Evolutionary conservation across 164 flowering plant genomes (phyloP), one percentile per base, ranked within the genome.

Genomic region (Paratinospora sagittata): DNA sequence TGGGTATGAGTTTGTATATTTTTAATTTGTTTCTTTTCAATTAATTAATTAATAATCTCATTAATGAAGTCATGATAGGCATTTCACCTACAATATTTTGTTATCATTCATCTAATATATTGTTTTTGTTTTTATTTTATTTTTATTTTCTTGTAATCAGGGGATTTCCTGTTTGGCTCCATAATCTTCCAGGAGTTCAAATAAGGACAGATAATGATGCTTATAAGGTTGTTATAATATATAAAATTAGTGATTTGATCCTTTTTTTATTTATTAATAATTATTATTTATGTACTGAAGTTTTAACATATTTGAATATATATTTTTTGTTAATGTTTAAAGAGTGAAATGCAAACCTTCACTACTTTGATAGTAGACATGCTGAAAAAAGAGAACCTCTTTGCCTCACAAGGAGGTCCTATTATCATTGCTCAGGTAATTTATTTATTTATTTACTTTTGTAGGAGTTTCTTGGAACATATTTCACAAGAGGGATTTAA

Each of bases 1-100:
- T 65, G 94, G 94, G 94, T 89, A 81, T 14, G 34, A 0, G 21
- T 34, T 1, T 8, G 24, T 6, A n/a, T 41, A 27, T 60, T 3
- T 6, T n/a, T n/a, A n/a, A n/a, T n/a, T n/a, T n/a, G n/a, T n/a
- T n/a, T n/a, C n/a, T n/a, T n/a, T n/a, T n/a, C n/a, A n/a, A n/a
- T n/a, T n/a, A n/a, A n/a, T n/a, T n/a, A n/a, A n/a, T n/a, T n/a
- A n/a, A n/a, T n/a, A n/a, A n/a, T n/a, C n/a, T n/a, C n/a, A n/a
- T n/a, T n/a, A n/a, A n/a, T n/a, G n/a, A n/a, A n/a, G n/a, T n/a
- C n/a, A n/a, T n/a, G n/a, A n/a, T n/a, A n/a, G n/a, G n/a, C n/a
- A n/a, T n/a, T n/a, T n/a, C n/a, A n/a, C n/a, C n/a, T n/a, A n/a
- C n/a, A n/a, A n/a, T n/a, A n/a, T n/a, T n/a, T n/a, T n/a, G n/a